These are phyloP conservation scores for Fusarium mexicanum DNA, from an alignment of 2,329 filamentous ascomycete genomes.

Conservation along the genomic window DNA sequence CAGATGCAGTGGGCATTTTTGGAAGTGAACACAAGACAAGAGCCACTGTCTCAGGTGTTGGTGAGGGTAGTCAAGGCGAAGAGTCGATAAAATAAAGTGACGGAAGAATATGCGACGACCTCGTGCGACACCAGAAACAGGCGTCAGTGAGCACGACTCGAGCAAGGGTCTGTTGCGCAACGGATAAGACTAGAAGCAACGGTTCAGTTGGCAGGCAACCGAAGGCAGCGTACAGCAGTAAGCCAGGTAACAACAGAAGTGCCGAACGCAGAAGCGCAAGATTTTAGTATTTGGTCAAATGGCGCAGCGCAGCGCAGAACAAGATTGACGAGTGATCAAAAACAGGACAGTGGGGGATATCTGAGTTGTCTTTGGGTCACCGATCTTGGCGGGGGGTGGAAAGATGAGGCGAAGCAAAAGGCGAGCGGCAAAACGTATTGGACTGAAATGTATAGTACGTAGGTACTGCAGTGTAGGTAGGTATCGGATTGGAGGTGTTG, in stretches of 20 bases:
- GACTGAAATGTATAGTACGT: not conserved
- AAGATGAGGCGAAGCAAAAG: constrained; percentile 32
- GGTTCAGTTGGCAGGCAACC: constrained; percentile 22
- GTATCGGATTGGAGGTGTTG: constrained; percentile 19
- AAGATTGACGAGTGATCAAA: constrained; percentile 25
- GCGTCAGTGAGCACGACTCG: constrained; percentile 31
- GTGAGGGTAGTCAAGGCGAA: not conserved
- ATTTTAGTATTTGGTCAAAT: constrained; percentile 8
- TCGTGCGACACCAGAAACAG: constrained; percentile 27
- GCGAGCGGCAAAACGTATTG: constrained; percentile 6
- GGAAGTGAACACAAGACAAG: constrained; percentile 1
- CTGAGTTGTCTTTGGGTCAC: constrained; percentile 25
- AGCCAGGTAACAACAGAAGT: constrained; percentile 26
- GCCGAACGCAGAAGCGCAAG: constrained; percentile 18
- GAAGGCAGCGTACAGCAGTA: constrained; percentile 33
- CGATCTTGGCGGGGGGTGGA: constrained; percentile 34
- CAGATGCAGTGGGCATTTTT: constrained; percentile 48
- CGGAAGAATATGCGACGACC: constrained; percentile 20
- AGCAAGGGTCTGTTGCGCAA: constrained; percentile 35
- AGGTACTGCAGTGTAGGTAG: not conserved
- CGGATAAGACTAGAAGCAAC: constrained; percentile 31
- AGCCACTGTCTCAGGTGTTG: constrained; percentile 21
- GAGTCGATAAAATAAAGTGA: constrained; percentile 12
- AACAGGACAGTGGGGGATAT: constrained; percentile 31
- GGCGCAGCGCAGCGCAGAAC: constrained; percentile 17